These are phyloP conservation scores for Fistulinella staudtii DNA, from an alignment of 1,284 basidiomycete species.

Conservation along the genomic window DNA sequence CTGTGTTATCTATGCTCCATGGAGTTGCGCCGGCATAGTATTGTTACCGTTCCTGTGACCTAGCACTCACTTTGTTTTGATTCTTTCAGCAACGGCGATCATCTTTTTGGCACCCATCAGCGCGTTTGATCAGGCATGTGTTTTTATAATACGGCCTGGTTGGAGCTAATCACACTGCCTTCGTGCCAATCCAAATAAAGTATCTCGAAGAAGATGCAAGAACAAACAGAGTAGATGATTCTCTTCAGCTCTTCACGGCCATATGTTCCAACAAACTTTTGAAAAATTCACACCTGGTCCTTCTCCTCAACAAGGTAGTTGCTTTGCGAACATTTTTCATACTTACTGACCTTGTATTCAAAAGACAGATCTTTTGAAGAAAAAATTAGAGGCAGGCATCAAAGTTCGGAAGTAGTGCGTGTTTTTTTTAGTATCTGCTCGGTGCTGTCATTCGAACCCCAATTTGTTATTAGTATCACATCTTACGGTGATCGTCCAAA, in stretches of 20 bases:
- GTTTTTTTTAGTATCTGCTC: constrained; percentile 3
- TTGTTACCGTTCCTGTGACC: constrained; percentile 8
- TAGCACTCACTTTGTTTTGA: constrained; percentile 9
- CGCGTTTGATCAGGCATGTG: constrained; percentile 71
- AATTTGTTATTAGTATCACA: constrained; percentile 54
- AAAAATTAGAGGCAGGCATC: constrained; percentile 61
- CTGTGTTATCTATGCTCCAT: constrained; percentile 3
- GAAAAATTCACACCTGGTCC: constrained; percentile 64
- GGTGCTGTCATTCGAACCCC: neutral
- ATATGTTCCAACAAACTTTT: constrained; percentile 73
- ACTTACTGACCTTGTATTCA: constrained; percentile 9
- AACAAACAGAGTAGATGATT: constrained; percentile 76
- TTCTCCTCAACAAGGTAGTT: constrained; percentile 71
- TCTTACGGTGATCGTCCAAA: constrained; percentile 75
- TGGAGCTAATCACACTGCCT: constrained; percentile 9
- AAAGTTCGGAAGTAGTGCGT: constrained; percentile 69
- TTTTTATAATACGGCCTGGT: constrained; percentile 2
- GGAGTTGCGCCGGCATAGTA: constrained; percentile 16
- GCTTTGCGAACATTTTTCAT: neutral
- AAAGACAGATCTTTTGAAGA: constrained; percentile 62
- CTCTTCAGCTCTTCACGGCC: constrained; percentile 67
- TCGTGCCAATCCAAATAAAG: constrained; percentile 34
- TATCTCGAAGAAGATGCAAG: constrained; percentile 76
- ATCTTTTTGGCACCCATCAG: constrained; percentile 78
- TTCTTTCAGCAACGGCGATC: constrained; percentile 57